These are phyloP conservation scores for Crotalaria pallida DNA, from an alignment of 306 rosid species.

Conservation along the genomic window DNA sequence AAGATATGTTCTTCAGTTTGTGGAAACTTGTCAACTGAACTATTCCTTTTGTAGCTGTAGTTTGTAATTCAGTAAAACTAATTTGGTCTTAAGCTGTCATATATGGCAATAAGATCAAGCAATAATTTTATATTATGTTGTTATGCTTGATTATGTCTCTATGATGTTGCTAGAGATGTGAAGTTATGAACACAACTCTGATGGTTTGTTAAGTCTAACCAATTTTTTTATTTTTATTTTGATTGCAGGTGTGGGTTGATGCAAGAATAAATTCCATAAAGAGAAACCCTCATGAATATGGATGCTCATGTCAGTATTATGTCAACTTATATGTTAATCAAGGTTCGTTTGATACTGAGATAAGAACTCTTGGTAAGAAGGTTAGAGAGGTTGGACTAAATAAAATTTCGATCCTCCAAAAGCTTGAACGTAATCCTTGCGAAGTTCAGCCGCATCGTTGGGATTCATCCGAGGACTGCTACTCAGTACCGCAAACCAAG, in stretches of 20 bases:
- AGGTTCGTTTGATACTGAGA: constrained; percentile 73
- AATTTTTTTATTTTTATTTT: no score
- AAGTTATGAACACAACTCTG: no score
- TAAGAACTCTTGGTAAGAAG: constrained; percentile 54
- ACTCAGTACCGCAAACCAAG: constrained; percentile 51
- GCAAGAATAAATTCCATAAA: constrained; percentile 77
- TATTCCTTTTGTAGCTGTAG: no score
- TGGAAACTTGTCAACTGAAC: no score
- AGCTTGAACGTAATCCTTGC: constrained; percentile 38
- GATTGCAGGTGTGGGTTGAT: constrained; percentile 66
- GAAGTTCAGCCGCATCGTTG: constrained; percentile 56
- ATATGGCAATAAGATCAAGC: no score
- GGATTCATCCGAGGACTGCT: constrained; percentile 62
- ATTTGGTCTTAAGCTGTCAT: no score
- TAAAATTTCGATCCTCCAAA: constrained; percentile 66
- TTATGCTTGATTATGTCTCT: no score
- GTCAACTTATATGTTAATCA: constrained; percentile 63
- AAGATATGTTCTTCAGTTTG: no score
- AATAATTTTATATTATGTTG: no score
- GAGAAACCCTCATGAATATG: constrained; percentile 66
- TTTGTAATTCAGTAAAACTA: no score
- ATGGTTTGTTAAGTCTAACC: no score
- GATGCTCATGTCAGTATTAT: constrained; percentile 66
- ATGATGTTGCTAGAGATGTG: no score
- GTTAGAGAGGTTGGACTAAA: constrained; percentile 42